Evolutionary conservation across 1,284 basidiomycete species (phyloP).

Genomic region (Chalciporus sp.): DNA sequence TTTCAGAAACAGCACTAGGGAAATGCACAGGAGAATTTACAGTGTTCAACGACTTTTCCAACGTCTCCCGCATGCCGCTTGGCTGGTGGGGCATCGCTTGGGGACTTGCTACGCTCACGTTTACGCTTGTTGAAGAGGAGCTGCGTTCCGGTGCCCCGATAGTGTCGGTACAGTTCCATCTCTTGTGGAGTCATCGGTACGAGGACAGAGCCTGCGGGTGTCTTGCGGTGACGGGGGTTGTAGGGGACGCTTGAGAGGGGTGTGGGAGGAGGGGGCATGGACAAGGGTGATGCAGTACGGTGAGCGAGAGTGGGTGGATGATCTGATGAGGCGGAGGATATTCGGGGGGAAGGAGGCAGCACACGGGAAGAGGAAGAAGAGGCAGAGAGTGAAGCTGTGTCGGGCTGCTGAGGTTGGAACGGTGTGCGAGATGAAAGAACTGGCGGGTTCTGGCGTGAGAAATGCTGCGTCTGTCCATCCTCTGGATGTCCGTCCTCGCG

Average conservation of each 20-base stretch:
- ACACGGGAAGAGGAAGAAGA: slow-evolving; percentile 23
- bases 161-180: slow-evolving; percentile 59
- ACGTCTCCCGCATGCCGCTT: slow-evolving; percentile 67
- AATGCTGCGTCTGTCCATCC: slow-evolving; percentile 25
- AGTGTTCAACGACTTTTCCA: slow-evolving; percentile 71
- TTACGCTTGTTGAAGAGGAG: slow-evolving; percentile 61
- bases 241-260: slow-evolving; percentile 53
- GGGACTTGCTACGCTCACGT: slow-evolving; percentile 46
- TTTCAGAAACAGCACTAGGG: not conserved
- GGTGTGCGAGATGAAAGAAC: slow-evolving; percentile 32
- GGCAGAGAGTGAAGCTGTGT: slow-evolving; percentile 25
- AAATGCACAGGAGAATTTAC: slow-evolving; percentile 43
- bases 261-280: slow-evolving; percentile 33
- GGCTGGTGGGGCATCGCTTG: slow-evolving; percentile 42
- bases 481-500: slow-evolving; percentile 22
- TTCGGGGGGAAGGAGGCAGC: slow-evolving; percentile 32
- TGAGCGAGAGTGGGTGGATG: slow-evolving; percentile 9
- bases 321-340: slow-evolving; percentile 30
- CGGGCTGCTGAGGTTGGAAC: slow-evolving; percentile 26
- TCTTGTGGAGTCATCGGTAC: slow-evolving; percentile 66
- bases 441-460: slow-evolving; percentile 30
- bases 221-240: slow-evolving; percentile 60
- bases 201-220: slow-evolving; percentile 63
- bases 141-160: slow-evolving; percentile 58
- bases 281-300: slow-evolving; percentile 28